These are phyloP conservation scores for Smittium mucronatum DNA, from an alignment of 371 early-diverging fungal species.

Conservation along the genomic window DNA sequence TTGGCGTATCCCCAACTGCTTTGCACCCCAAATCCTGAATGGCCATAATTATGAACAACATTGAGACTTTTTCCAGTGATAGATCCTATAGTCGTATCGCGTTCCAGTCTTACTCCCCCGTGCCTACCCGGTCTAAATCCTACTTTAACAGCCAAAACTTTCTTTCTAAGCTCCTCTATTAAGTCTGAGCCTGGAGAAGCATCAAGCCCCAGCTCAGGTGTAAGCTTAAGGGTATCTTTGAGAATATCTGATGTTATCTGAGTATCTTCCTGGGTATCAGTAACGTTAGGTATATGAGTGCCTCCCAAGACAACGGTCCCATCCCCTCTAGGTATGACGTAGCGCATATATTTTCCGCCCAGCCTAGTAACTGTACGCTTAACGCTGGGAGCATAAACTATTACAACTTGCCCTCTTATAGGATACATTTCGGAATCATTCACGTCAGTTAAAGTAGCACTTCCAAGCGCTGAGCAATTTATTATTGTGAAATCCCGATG, in stretches of 20 bases:
- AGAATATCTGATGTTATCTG: constrained; percentile 33
- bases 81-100: constrained; percentile 12
- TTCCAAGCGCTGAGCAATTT: constrained; percentile 45
- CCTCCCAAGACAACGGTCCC: constrained; percentile 48
- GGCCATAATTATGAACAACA: constrained; percentile 43
- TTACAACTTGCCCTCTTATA: constrained; percentile 41
- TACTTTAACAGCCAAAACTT: constrained; percentile 33
- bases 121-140: constrained; percentile 41
- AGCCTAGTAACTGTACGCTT: constrained; percentile 30
- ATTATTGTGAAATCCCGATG: constrained; percentile 23
- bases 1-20: constrained; percentile 37
- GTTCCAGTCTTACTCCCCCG: constrained; percentile 39
- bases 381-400: constrained; percentile 37
- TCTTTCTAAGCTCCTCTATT: constrained; percentile 7
- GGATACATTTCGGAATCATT: constrained; percentile 39
- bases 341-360: constrained; percentile 29
- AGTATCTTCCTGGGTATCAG: constrained; percentile 21
- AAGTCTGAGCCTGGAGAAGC: neutral
- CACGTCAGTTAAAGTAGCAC: constrained; percentile 36
- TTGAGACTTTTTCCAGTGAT: constrained; percentile 12
- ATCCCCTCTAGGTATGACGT: constrained; percentile 46
- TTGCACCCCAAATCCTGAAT: constrained; percentile 42
- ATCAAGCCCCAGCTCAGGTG: constrained; percentile 31
- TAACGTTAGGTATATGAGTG: constrained; percentile 33
- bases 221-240: constrained; percentile 31